A percentile compares a stretch with the other conserved stretches of the same genome.
These are phyloP conservation scores for Pythium utonaiense DNA, from an alignment of 352 stramenopile genomes.

Conservation along the genomic window DNA sequence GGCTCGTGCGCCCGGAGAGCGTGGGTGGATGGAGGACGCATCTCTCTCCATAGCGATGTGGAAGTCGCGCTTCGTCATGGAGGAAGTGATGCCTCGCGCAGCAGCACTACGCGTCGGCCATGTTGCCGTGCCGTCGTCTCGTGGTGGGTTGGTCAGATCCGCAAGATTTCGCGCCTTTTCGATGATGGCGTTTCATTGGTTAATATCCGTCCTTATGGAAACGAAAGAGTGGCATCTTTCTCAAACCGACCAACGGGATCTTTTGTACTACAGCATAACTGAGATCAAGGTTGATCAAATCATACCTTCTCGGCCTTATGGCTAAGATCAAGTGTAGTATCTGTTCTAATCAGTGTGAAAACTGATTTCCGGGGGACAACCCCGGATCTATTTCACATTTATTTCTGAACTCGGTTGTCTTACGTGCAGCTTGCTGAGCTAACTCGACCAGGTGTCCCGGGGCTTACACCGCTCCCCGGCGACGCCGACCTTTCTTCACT, in stretches of 20 bases:
- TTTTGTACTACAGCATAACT: background rate
- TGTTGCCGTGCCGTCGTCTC: background rate
- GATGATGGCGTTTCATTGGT: constrained; percentile 4
- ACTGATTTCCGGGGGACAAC: constrained; percentile 71
- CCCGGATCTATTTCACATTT: constrained; percentile 75
- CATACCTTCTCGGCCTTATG: constrained; percentile 87
- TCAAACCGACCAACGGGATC: background rate
- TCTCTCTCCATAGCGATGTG: background rate
- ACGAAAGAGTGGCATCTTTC: background rate
- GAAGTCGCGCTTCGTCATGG: constrained; percentile 15
- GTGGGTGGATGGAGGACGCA: background rate
- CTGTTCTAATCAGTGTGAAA: constrained; percentile 93
- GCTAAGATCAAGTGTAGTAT: constrained; percentile 92
- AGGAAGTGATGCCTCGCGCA: background rate
- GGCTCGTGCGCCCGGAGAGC: background rate
- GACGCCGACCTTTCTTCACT: too few species aligned
- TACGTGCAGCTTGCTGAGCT: too few species aligned
- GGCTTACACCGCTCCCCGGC: too few species aligned
- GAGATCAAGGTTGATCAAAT: constrained; percentile 2
- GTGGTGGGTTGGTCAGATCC: too few species aligned
- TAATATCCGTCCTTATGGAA: background rate
- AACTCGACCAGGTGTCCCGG: too few species aligned
- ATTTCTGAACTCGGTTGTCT: constrained; percentile 70
- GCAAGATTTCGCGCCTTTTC: constrained; percentile 9
- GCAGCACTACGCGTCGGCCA: background rate